Percentiles rank a stretch among this genome's conserved stretches.
These are phyloP conservation scores for Scalesia atractyloides DNA, from an alignment of 129 eudicot genomes.

Conservation along the genomic window DNA sequence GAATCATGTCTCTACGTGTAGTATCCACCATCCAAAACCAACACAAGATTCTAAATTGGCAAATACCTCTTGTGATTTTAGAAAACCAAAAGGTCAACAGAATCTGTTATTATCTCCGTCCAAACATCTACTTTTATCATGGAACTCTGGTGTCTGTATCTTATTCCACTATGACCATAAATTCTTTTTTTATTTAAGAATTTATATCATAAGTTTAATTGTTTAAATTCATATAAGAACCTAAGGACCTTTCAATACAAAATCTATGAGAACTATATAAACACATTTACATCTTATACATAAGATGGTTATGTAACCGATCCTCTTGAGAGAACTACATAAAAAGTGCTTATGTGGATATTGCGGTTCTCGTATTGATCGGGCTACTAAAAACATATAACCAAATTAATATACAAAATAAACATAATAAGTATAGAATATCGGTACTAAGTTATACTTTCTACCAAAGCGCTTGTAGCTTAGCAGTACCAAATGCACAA, in stretches of 20 bases:
- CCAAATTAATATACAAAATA: neutral
- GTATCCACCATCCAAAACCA: conserved; percentile 30
- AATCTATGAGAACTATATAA: too few relatives aligned
- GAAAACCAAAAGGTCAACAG: conserved; percentile 27
- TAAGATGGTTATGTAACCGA: too few relatives aligned
- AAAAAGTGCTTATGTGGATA: too few relatives aligned
- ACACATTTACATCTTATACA: too few relatives aligned
- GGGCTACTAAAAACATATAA: neutral
- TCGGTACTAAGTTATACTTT: neutral
- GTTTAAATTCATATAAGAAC: too few relatives aligned
- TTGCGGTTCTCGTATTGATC: too few relatives aligned
- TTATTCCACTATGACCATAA: neutral
- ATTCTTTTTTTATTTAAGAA: neutral
- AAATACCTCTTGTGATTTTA: conserved; percentile 17
- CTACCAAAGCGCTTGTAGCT: too few relatives aligned
- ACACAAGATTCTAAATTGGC: conserved; percentile 26
- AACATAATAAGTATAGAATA: neutral
- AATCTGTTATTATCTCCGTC: conserved; percentile 38
- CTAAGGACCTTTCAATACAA: too few relatives aligned
- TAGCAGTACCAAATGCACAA: too few relatives aligned
- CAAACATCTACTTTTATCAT: neutral
- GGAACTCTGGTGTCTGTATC: neutral
- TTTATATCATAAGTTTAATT: too few relatives aligned
- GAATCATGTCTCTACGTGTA: neutral
- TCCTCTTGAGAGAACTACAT: too few relatives aligned